Conservation (phyloP, 306 rosid species). For the Lathyrus sativus region DNA sequence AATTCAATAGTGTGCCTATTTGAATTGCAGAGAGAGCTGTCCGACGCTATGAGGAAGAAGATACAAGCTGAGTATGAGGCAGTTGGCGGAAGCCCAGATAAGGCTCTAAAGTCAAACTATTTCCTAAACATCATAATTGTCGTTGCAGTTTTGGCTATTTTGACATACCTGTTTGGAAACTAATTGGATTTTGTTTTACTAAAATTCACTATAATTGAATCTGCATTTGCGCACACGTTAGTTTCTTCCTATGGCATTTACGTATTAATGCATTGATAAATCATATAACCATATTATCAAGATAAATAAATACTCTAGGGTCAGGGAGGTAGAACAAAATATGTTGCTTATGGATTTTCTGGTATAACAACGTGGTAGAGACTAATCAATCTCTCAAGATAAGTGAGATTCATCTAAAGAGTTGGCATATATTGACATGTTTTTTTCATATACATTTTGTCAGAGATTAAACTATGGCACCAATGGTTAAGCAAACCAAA, state of each 20-base stretch:
- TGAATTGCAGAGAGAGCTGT: conserved; percentile 93
- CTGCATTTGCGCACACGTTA: conserved; percentile 19
- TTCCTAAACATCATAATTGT: conserved; percentile 74
- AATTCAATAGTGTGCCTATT: conserved; percentile 76
- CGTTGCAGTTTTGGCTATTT: conserved; percentile 76
- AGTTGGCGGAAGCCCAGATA: conserved; percentile 89
- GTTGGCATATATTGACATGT: no score
- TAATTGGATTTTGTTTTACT: conserved; percentile 37
- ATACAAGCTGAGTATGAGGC: conserved; percentile 83
- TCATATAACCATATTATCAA: conserved; percentile 3
- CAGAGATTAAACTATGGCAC: no score
- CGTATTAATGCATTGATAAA: conserved; percentile 11
- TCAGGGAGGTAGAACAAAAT: conserved; percentile 17
- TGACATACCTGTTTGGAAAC: conserved; percentile 78
- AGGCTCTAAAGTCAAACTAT: conserved; percentile 75
- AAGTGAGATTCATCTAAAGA: no score
- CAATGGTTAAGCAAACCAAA: no score
- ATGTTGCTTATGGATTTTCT: background rate
- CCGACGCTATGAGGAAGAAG: conserved; percentile 80
- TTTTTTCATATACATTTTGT: no score
- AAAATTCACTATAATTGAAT: conserved; percentile 34
- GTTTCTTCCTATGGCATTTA: conserved; percentile 4
- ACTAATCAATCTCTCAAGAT: no score
- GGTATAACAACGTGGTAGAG: conserved; percentile 7
- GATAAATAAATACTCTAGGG: background rate